A percentile compares a stretch with the other conserved stretches of the same genome.
Conservation (phyloP, 768 basidiomycete genomes). For the Tulasnella sp. region DNA sequence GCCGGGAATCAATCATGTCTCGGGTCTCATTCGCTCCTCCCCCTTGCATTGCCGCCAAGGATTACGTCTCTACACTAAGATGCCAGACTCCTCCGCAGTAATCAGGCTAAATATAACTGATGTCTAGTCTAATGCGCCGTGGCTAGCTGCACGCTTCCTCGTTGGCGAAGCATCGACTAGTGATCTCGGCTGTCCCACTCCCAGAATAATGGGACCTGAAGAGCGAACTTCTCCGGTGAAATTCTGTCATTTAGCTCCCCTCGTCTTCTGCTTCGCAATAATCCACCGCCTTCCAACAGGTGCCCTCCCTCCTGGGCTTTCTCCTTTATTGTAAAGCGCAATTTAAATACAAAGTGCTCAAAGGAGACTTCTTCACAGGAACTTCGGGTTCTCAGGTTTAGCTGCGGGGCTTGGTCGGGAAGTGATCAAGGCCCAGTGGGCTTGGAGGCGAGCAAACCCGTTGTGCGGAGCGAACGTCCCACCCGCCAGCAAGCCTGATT, state of each 20-base stretch:
- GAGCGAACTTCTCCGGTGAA: neutral
- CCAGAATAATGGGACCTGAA: neutral
- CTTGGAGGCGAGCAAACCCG: neutral
- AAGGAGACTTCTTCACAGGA: neutral
- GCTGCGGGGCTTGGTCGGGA: neutral
- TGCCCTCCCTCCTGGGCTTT: neutral
- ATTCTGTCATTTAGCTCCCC: neutral
- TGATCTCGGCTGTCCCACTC: no score
- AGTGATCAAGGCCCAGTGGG: neutral
- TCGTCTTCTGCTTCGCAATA: neutral
- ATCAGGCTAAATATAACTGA: no score
- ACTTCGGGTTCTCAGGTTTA: neutral
- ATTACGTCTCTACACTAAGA: no score
- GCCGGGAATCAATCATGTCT: neutral
- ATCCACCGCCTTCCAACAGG: neutral
- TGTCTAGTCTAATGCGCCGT: no score
- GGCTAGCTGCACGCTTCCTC: no score
- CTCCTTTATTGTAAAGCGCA: neutral
- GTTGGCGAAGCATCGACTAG: no score
- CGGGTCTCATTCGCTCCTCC: neutral
- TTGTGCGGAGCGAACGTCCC: no score
- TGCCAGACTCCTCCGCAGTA: neutral
- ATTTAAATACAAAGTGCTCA: neutral
- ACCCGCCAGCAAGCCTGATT: no score
- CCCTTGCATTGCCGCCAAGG: neutral